Conservation (phyloP, 371 early-diverging fungal genomes). For the Entomophthora muscae region DNA sequence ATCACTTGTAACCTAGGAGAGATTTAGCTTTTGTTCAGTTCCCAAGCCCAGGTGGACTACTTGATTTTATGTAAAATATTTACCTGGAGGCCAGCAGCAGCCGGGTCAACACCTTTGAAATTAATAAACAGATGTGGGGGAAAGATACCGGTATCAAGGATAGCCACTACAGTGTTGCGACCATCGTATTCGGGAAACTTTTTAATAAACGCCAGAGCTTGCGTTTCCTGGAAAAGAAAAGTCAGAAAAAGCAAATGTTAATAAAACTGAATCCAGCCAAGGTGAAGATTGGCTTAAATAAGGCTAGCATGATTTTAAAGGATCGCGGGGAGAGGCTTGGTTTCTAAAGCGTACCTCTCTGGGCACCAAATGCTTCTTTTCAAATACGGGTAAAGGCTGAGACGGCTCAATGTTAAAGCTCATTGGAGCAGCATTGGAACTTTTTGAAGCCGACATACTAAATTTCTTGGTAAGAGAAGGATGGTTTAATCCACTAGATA, state of each 20-base stretch:
- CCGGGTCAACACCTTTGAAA: slow-evolving; percentile 59
- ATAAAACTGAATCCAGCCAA: neutral
- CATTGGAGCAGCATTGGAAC: too few relatives aligned
- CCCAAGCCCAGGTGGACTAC: too few relatives aligned
- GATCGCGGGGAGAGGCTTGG: too few relatives aligned
- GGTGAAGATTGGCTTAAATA: neutral
- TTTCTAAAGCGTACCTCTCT: neutral
- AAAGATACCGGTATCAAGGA: slow-evolving; percentile 57
- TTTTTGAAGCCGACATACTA: too few relatives aligned
- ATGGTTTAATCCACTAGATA: too few relatives aligned
- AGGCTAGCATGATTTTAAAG: neutral
- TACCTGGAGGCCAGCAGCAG: slow-evolving; percentile 64
- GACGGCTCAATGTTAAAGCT: neutral
- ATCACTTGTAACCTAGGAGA: slow-evolving; percentile 54
- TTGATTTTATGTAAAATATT: too few relatives aligned
- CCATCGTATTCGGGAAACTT: slow-evolving; percentile 79
- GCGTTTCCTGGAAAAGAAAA: slow-evolving; percentile 37
- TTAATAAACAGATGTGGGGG: slow-evolving; percentile 17
- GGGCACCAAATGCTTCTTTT: neutral
- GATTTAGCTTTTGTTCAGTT: too few relatives aligned
- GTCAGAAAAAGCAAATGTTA: neutral
- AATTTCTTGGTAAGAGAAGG: too few relatives aligned
- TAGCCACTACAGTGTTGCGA: slow-evolving; percentile 71
- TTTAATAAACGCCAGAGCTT: slow-evolving; percentile 61
- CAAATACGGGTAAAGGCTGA: neutral